Evolutionary conservation across 2,329 filamentous ascomycete species (phyloP).

Genomic region (Epichloe gansuensis): DNA sequence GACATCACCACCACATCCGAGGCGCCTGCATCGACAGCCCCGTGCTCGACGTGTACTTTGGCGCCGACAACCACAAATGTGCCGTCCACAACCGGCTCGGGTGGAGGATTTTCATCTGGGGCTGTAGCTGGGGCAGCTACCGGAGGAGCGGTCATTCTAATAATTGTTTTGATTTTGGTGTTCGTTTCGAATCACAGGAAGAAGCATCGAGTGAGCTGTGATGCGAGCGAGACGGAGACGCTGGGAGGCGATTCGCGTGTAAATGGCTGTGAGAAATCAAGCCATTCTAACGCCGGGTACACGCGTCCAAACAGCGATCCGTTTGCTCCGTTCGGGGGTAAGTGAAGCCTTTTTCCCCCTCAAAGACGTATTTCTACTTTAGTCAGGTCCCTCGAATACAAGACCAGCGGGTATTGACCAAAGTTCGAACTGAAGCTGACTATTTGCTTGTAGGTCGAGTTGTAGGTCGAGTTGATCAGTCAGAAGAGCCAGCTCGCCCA

Average conservation of each 20-base stretch:
- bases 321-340: slow-evolving; percentile 34
- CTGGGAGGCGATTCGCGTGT: background rate
- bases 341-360: slow-evolving; percentile 4
- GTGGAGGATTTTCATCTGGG: slow-evolving; percentile 14
- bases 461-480: slow-evolving; percentile 22
- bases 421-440: too few species aligned
- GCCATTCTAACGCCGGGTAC: slow-evolving; percentile 12
- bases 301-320: slow-evolving; percentile 16
- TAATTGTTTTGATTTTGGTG: slow-evolving; percentile 13
- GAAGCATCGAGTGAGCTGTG: slow-evolving; percentile 3
- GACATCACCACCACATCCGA: background rate
- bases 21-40: background rate
- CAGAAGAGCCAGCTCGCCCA: slow-evolving; percentile 15
- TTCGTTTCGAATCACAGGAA: slow-evolving; percentile 11
- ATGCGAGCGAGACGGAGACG: slow-evolving; percentile 6
- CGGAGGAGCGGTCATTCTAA: slow-evolving; percentile 16
- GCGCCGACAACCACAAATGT: background rate
- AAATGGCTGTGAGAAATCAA: slow-evolving; percentile 1
- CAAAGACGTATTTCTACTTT: too few species aligned
- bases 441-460: slow-evolving; percentile 16
- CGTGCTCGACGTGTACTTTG: background rate
- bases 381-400: too few species aligned
- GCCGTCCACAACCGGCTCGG: background rate
- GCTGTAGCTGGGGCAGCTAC: slow-evolving; percentile 22
- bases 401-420: too few species aligned